Conservation (phyloP, 148 eudicot genomes). For the Rhododendron vialii region DNA sequence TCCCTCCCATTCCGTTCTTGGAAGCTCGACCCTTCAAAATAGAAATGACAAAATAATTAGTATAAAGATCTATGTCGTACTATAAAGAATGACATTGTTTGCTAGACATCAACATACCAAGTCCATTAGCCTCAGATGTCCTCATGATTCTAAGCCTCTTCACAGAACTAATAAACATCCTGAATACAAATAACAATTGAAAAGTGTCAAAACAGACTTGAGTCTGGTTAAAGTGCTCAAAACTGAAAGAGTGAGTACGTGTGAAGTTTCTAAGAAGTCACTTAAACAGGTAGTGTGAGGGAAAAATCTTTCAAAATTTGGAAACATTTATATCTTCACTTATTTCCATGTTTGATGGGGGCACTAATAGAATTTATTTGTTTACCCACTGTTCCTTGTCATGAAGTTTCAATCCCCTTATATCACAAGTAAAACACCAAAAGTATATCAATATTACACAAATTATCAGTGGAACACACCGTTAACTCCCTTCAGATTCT, state of each 20-base stretch:
- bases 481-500: neutral
- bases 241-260: neutral
- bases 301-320: neutral
- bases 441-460: neutral
- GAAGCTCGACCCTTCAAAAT: constrained; percentile 46
- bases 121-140: constrained; percentile 83
- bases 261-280: neutral
- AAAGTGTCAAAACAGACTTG: neutral
- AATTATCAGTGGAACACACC: neutral
- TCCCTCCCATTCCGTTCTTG: constrained; percentile 44
- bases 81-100: neutral
- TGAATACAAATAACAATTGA: constrained; percentile 20
- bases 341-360: neutral
- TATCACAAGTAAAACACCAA: neutral
- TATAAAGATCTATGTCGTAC: neutral
- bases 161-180: constrained; percentile 80
- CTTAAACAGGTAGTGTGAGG: neutral
- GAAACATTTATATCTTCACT: neutral
- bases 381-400: neutral
- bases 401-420: neutral
- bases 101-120: constrained; percentile 37
- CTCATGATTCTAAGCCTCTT: constrained; percentile 88
- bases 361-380: neutral
- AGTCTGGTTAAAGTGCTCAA: neutral
- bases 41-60: neutral